Percentiles rank a stretch among this genome's conserved stretches.
Evolutionary conservation across 1,139 yeast genomes (phyloP).

Genomic region (Candida neerlandica): DNA sequence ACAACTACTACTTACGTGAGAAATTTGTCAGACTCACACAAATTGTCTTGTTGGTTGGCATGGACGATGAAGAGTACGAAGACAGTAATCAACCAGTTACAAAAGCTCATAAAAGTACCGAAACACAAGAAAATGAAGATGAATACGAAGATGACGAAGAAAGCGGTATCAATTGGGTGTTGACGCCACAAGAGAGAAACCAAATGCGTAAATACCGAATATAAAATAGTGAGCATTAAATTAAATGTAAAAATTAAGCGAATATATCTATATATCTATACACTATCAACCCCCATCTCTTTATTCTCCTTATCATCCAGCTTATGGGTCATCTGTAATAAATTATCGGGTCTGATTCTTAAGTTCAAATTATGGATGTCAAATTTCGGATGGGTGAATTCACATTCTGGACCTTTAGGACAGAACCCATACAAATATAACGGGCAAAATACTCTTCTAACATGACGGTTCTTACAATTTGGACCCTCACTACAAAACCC

Average conservation of each 20-base stretch:
- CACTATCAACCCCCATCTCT: constrained; percentile 11
- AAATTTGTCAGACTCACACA: constrained; percentile 82
- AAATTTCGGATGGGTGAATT: constrained; percentile 59
- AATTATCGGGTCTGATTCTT: constrained; percentile 51
- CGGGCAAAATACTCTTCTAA: constrained; percentile 79
- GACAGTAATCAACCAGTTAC: constrained; percentile 30
- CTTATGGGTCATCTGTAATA: constrained; percentile 9
- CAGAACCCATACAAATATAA: constrained; percentile 89
- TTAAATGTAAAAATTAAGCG: neutral
- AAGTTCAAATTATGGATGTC: constrained; percentile 46
- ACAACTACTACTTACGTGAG: constrained; percentile 71
- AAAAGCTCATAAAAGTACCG: constrained; percentile 9
- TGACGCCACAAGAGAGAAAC: constrained; percentile 74
- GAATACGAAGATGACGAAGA: constrained; percentile 44
- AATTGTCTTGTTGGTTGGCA: constrained; percentile 74
- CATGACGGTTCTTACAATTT: constrained; percentile 78
- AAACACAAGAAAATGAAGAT: constrained; percentile 8
- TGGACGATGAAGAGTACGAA: constrained; percentile 77
- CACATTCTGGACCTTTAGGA: constrained; percentile 71
- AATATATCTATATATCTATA: constrained; percentile 4
- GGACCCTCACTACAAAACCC: constrained; percentile 97
- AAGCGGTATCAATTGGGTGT: constrained; percentile 73
- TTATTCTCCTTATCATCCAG: constrained; percentile 6
- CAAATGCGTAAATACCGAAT: constrained; percentile 53
- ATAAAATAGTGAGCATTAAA: constrained; percentile 13